These are phyloP conservation scores for Epichloe gansuensis DNA, from an alignment of 2,329 filamentous ascomycete genomes.

Conservation along the genomic window DNA sequence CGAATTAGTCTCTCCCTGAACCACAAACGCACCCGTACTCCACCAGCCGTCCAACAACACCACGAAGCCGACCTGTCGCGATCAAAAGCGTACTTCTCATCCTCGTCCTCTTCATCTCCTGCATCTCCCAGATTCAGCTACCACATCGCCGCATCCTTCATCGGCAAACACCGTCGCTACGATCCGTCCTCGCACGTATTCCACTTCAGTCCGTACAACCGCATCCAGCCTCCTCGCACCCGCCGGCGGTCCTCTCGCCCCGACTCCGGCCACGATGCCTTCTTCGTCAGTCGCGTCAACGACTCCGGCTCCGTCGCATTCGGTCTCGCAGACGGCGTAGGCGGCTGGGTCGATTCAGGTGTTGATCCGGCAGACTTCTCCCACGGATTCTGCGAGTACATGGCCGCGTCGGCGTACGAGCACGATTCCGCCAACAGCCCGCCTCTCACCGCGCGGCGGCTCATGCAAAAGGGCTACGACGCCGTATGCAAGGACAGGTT, in stretches of 20 bases:
- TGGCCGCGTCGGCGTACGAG: constrained; percentile 63
- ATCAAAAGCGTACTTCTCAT: constrained; percentile 2
- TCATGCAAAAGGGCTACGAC: constrained; percentile 80
- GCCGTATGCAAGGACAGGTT: constrained; percentile 60
- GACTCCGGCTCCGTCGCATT: constrained; percentile 63
- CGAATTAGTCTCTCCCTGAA: not conserved
- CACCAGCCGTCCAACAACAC: not conserved
- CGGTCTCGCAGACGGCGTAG: constrained; percentile 87
- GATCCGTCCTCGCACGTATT: constrained; percentile 58
- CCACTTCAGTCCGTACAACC: constrained; percentile 56
- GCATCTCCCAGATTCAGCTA: constrained; percentile 42
- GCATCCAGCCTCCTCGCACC: constrained; percentile 36
- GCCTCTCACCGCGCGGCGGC: constrained; percentile 46
- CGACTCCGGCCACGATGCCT: constrained; percentile 86
- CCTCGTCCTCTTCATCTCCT: constrained; percentile 10
- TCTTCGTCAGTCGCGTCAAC: constrained; percentile 79
- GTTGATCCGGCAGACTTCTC: constrained; percentile 94
- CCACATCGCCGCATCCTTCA: constrained; percentile 62
- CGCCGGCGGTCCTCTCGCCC: constrained; percentile 38
- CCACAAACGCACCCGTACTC: not conserved
- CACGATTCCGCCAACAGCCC: constrained; percentile 28
- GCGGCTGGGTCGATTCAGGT: constrained; percentile 85
- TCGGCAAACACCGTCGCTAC: constrained; percentile 58
- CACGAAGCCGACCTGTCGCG: not conserved
- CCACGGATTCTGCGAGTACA: constrained; percentile 84